Percentiles rank a stretch among this genome's conserved stretches.
Evolutionary conservation across 352 stramenopile genomes (phyloP).

Genomic region (Phytophthora citrophthora): DNA sequence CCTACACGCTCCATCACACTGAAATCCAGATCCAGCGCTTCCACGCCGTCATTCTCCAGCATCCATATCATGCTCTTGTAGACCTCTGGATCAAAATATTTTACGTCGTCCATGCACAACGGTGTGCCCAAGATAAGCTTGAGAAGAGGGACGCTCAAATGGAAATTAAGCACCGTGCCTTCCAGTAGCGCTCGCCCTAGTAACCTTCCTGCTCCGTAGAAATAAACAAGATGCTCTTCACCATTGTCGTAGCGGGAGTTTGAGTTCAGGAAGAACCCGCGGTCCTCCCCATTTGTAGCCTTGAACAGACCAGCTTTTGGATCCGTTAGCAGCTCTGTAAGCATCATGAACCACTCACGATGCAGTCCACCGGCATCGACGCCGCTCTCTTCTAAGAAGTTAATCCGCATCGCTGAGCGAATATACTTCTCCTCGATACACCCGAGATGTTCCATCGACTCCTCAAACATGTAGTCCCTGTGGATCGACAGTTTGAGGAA

Average conservation of each 20-base stretch:
- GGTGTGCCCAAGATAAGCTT: conserved; percentile 97
- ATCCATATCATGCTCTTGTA: conserved; percentile 76
- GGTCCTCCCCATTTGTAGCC: conserved; percentile 56
- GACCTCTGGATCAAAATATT: conserved; percentile 76
- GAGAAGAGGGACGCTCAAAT: conserved; percentile 95
- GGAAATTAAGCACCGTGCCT: conserved; percentile 93
- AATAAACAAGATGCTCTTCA: conserved; percentile 76
- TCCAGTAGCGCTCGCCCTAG: conserved; percentile 82
- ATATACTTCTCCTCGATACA: conserved; percentile 64
- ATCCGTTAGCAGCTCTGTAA: conserved; percentile 66
- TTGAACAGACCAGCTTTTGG: conserved; percentile 60
- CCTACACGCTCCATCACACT: conserved; percentile 50
- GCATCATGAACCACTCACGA: conserved; percentile 89
- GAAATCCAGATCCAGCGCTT: conserved; percentile 67
- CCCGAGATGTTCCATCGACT: conserved; percentile 68
- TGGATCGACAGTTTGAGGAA: conserved; percentile 58
- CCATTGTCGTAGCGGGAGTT: conserved; percentile 64
- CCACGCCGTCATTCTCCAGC: conserved; percentile 60
- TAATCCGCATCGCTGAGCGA: conserved; percentile 70
- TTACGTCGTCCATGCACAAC: conserved; percentile 94
- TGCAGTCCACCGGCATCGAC: conserved; percentile 88
- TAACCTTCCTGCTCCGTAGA: conserved; percentile 57
- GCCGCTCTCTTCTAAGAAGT: conserved; percentile 84
- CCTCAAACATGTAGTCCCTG: conserved; percentile 60
- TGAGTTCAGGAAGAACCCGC: conserved; percentile 68